Evolutionary conservation across 495 filamentous ascomycete species (phyloP).

Genomic region (Trichoderma asperelloides): DNA sequence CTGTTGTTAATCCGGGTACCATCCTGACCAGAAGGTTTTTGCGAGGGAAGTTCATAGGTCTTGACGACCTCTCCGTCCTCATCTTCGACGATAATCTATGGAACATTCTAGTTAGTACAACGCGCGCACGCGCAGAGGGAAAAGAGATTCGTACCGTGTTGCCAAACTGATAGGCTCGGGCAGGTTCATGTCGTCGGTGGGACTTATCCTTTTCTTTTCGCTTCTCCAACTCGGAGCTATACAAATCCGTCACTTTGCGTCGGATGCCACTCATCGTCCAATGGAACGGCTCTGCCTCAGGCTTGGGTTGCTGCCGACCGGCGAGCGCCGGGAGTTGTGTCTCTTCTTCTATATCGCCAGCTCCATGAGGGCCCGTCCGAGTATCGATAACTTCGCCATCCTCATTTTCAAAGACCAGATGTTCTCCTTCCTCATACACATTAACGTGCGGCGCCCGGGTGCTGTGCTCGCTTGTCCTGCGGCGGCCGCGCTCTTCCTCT

Average conservation of each 20-base stretch:
- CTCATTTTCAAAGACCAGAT: constrained; percentile 77
- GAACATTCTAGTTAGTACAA: constrained; percentile 15
- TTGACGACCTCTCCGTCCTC: constrained; percentile 96
- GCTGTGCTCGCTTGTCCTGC: constrained; percentile 16
- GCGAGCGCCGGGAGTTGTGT: constrained; percentile 9
- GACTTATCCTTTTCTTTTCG: constrained; percentile 48
- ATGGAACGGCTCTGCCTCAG: constrained; percentile 29
- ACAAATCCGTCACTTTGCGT: constrained; percentile 41
- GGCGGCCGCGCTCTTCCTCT: constrained; percentile 8
- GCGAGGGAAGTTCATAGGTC: constrained; percentile 77
- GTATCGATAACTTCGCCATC: constrained; percentile 74
- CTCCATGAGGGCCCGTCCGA: constrained; percentile 20
- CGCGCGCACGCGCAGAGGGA: neutral
- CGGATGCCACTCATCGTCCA: constrained; percentile 36
- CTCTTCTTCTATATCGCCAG: constrained; percentile 12
- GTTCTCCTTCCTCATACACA: constrained; percentile 71
- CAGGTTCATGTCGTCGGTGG: constrained; percentile 46
- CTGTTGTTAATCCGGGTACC: constrained; percentile 34
- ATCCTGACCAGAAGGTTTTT: constrained; percentile 22
- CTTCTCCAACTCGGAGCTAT: constrained; percentile 50
- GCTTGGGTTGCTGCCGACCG: constrained; percentile 16
- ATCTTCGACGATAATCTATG: constrained; percentile 88
- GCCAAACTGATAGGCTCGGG: constrained; percentile 89
- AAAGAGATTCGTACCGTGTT: constrained; percentile 50
- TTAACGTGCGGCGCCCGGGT: constrained; percentile 41